A percentile compares a stretch with the other conserved stretches of the same genome.
Conservation (phyloP, 768 basidiomycete genomes). For the Pisolithus marmoratus region DNA sequence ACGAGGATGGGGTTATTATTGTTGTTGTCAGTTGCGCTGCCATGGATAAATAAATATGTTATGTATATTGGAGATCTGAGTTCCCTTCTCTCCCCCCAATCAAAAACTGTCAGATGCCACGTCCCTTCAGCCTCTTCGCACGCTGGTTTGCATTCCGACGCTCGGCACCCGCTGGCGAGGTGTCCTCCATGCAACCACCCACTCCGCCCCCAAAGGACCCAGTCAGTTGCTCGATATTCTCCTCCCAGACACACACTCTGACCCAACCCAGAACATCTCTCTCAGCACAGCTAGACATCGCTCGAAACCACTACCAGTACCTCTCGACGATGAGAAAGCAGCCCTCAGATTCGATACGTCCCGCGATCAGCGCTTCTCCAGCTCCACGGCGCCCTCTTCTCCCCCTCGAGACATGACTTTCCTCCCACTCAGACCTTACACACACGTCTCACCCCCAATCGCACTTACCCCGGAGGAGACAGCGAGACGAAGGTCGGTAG, state of each 20-base stretch:
- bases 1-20: not conserved
- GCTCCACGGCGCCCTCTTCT: constrained; percentile 3
- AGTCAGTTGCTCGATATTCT: not conserved
- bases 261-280: not conserved
- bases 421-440: not conserved
- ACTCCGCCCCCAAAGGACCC: not conserved
- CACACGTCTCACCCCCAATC: constrained; percentile 6
- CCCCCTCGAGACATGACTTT: constrained; percentile 5
- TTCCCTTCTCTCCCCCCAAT: too few relatives aligned
- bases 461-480: constrained; percentile 23
- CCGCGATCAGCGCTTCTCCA: not conserved
- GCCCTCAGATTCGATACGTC: not conserved
- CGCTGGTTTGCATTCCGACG: not conserved
- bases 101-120: too few relatives aligned
- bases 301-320: constrained; percentile 20
- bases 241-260: not conserved
- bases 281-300: not conserved
- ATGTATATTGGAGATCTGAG: too few relatives aligned
- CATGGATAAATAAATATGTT: too few relatives aligned
- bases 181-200: not conserved
- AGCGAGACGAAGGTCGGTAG: constrained; percentile 16
- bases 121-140: not conserved
- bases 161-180: not conserved
- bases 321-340: constrained; percentile 7
- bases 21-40: not conserved